These are phyloP conservation scores for Eustoma russellianum DNA, from an alignment of 257 asterid genomes.

Conservation along the genomic window DNA sequence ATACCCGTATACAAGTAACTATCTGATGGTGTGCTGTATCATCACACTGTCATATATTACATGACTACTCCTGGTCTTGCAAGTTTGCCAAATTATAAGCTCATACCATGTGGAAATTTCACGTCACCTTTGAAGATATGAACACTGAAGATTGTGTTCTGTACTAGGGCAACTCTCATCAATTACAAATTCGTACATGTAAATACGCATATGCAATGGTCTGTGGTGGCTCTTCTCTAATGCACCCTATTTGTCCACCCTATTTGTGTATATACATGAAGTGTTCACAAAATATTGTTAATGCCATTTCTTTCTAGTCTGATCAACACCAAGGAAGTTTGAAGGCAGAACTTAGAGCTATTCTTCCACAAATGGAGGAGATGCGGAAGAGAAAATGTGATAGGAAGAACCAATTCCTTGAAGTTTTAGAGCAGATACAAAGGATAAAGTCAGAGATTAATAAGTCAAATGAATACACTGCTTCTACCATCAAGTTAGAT, in stretches of 20 bases:
- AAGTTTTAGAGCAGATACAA: constrained; percentile 56
- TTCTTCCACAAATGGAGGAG: constrained; percentile 82
- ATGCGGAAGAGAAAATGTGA: constrained; percentile 78
- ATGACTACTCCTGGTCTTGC: too few relatives aligned
- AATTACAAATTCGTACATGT: too few relatives aligned
- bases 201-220: too few relatives aligned
- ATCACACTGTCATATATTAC: neutral
- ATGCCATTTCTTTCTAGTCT: constrained; percentile 30
- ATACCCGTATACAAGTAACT: neutral
- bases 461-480: constrained; percentile 25
- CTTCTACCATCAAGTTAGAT: constrained; percentile 34
- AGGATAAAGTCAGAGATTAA: constrained; percentile 56
- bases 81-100: too few relatives aligned
- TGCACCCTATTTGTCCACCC: too few relatives aligned
- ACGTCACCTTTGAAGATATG: too few relatives aligned
- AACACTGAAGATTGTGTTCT: too few relatives aligned
- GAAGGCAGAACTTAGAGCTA: constrained; percentile 72
- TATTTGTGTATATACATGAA: too few relatives aligned
- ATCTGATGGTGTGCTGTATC: neutral
- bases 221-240: too few relatives aligned
- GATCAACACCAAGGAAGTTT: constrained; percentile 69
- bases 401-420: constrained; percentile 60
- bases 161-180: too few relatives aligned
- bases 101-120: too few relatives aligned
- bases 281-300: too few relatives aligned